Evolutionary conservation across 2,329 filamentous ascomycete species (phyloP), one percentile per base, ranked within the genome.

Genomic region (Alternaria ventricosa): DNA sequence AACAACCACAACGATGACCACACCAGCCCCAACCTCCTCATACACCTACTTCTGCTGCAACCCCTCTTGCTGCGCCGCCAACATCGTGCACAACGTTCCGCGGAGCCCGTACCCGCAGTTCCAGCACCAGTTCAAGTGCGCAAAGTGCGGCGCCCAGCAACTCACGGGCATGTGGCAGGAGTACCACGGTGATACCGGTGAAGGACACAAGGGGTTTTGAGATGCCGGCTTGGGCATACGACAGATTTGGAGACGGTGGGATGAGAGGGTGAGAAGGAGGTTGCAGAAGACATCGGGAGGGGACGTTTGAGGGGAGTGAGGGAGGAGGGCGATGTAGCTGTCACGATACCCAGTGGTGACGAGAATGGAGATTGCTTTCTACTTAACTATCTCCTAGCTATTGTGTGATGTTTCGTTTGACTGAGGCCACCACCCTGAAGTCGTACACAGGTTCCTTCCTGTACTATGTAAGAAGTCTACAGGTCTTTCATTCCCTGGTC

Each of bases 401-500:
- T 36, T 9, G 1, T 53, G 8, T 25, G 45, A 63, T 22, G 46
- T 45, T 10, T 60, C 64, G 2, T 64, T 60, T 4, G 22, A 61
- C 23, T 70, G 65, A 3, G 67, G 68, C 70, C 71, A 73, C 70
- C 69, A 72, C 9, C 66, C 71, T 23, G 71, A 69, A 12, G 68
- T 67, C 4, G 67, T 69, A 55, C 70, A 73, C 2, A 73, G 55
- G 53, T 73, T 73, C 15, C 71, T 63, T 1, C 71, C 69, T 0
- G 67, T 69, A 18, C 60, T 53, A 50, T 71, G 70, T 9, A 72
- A 55, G 36, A 68, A 69, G 43, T 72, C 66, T 8, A 46, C 64
- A 15, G 63, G 47, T 28, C 55, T 46, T 56, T 12, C 12, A 18
- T 50, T 18, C 25, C 47, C 30, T 13, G 11, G 25, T 12, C 60